Conservation (phyloP, 1,284 basidiomycete species). For the Bjerkandera adusta region DNA sequence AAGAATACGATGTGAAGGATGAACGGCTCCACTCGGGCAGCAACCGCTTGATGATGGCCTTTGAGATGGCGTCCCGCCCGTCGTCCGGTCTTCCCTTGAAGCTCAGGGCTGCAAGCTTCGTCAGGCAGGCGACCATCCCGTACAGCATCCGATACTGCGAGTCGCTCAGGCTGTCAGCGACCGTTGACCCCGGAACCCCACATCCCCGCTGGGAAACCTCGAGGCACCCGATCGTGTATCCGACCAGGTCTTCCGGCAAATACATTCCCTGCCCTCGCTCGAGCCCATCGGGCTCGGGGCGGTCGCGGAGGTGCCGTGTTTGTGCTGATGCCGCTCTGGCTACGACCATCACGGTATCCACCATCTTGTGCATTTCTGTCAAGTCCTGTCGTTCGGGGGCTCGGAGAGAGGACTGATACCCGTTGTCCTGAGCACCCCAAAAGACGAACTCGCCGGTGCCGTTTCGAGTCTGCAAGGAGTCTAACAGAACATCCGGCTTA, state of each 20-base stretch:
- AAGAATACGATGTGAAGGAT: conserved; percentile 68
- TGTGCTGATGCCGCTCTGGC: conserved; percentile 72
- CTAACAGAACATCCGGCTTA: conserved; percentile 66
- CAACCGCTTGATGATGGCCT: conserved; percentile 85
- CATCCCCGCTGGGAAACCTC: conserved; percentile 81
- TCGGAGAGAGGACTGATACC: conserved; percentile 56
- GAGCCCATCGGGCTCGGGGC: conserved; percentile 67
- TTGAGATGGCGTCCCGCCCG: conserved; percentile 69
- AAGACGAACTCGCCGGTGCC: conserved; percentile 84
- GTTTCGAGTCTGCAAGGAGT: conserved; percentile 68
- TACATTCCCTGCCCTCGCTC: conserved; percentile 81
- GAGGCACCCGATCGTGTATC: conserved; percentile 81
- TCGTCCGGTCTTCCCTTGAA: conserved; percentile 68
- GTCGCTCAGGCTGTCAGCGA: conserved; percentile 78
- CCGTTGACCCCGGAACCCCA: conserved; percentile 44
- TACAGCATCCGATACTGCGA: conserved; percentile 76
- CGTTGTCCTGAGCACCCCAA: conserved; percentile 77
- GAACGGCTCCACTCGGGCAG: conserved; percentile 89
- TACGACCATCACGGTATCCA: conserved; percentile 73
- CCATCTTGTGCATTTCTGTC: conserved; percentile 67
- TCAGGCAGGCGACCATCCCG: conserved; percentile 69
- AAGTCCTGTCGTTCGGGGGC: conserved; percentile 46
- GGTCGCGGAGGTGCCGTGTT: conserved; percentile 70
- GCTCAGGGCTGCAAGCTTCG: conserved; percentile 64
- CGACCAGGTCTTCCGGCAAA: conserved; percentile 87